Conservation (phyloP, 2,329 filamentous ascomycete species). For the Neopestalotiopsis clavispora region DNA sequence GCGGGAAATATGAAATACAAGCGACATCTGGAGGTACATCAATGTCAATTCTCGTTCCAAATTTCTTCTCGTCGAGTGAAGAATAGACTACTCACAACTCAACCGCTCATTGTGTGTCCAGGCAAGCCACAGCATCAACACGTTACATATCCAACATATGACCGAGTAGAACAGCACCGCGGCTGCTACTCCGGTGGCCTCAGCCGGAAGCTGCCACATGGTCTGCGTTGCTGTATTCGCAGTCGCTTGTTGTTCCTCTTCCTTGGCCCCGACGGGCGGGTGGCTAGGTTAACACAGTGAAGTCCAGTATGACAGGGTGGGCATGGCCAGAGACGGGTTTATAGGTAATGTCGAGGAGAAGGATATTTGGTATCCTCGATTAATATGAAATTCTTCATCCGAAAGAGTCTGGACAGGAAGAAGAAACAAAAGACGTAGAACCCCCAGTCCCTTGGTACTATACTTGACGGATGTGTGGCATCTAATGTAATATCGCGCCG, state of each 20-base stretch:
- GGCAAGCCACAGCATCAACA: conserved; percentile 25
- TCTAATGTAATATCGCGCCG: neutral
- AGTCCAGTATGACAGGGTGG: neutral
- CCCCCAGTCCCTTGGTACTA: neutral
- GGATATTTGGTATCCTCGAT: neutral
- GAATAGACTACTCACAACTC: conserved; percentile 21
- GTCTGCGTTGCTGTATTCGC: neutral
- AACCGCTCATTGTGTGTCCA: conserved; percentile 24
- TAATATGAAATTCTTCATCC: neutral
- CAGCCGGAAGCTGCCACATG: conserved; percentile 21
- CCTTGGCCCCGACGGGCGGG: neutral
- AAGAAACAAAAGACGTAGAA: neutral
- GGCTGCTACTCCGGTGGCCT: conserved; percentile 20
- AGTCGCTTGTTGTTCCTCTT: neutral
- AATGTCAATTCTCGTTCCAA: neutral
- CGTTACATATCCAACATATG: conserved; percentile 18
- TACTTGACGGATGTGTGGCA: neutral
- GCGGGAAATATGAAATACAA: conserved; percentile 24
- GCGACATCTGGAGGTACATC: conserved; percentile 22
- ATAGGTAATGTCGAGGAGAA: neutral
- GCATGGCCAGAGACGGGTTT: neutral
- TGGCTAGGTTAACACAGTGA: neutral
- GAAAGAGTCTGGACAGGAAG: neutral
- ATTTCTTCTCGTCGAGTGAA: too few relatives aligned
- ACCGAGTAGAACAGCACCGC: conserved; percentile 24